Conservation (phyloP, 495 filamentous ascomycete species). For the Parachaetomium inaequale region DNA sequence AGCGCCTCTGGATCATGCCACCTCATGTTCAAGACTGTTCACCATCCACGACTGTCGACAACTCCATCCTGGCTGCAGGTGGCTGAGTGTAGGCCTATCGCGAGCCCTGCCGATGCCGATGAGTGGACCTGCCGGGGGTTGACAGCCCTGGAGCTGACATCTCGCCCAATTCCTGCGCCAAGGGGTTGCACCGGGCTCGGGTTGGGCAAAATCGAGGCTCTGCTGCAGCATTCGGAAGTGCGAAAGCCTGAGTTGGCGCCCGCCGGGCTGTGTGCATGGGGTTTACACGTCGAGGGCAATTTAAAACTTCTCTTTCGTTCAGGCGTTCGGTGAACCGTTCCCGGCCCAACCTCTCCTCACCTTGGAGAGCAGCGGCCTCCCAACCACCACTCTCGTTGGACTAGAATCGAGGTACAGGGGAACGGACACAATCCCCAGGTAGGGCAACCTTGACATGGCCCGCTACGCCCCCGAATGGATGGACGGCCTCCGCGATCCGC, state of each 20-base stretch:
- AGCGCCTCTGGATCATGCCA: too few species aligned
- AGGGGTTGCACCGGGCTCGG: not conserved
- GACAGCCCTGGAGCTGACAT: not conserved
- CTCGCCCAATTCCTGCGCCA: not conserved
- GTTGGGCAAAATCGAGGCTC: not conserved
- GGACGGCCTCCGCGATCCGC: constrained; percentile 1
- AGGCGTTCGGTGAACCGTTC: too few species aligned
- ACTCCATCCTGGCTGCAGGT: not conserved
- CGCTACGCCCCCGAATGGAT: constrained; percentile 7
- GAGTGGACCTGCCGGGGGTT: not conserved
- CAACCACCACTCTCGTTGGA: not conserved
- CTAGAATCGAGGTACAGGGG: not conserved
- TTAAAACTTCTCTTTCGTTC: not conserved
- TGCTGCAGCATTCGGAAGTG: not conserved
- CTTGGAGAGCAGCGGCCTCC: too few species aligned
- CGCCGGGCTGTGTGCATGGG: not conserved
- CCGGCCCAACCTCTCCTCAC: too few species aligned
- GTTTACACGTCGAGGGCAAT: constrained; percentile 1
- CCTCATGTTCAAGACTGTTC: not conserved
- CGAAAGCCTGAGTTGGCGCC: not conserved
- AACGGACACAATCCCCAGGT: not conserved
- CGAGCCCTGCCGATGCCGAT: not conserved
- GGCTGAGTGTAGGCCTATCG: constrained; percentile 1
- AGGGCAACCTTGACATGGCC: constrained; percentile 2
- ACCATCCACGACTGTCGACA: too few species aligned